Evolutionary conservation across 2,329 filamentous ascomycete genomes (phyloP), one percentile per base, ranked within the genome.

Genomic region (Penicillium olsonii): DNA sequence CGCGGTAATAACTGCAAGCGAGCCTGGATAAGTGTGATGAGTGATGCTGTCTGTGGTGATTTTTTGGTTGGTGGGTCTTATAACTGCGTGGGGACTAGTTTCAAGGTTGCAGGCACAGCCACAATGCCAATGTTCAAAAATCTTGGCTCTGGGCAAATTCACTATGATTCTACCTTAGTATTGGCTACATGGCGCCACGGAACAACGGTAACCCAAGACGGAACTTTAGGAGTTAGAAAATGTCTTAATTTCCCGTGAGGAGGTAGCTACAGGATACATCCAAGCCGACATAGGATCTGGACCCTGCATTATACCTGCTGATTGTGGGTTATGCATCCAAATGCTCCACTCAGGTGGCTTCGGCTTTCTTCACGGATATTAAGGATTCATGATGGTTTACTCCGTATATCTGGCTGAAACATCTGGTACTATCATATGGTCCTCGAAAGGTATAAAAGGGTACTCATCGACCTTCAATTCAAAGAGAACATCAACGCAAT

Each of bases 391-490:
- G 33, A 2, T 20, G 24, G 11, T 12, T n/a, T n/a, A n/a, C n/a
- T n/a, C n/a, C n/a, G 17, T 33, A 39, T 33, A 38, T 34, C 26
- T 19, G 20, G 34, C 27, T 10, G 34, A 45, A 12, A 39, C 34
- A 39, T 26, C 10, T 18, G 4, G 14, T 17, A 9, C 34, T 39
- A 2, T 45, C 24, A 26, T 45, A 26, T n/a, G 27, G 29, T 44
- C 24, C 42, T n/a, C 18, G n/a, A 38, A 31, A 49, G 19, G 14
- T 49, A 49, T 49, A 49, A 38, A 49, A 35, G 29, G 26, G 3
- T 2, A 5, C 35, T 35, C 14, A 24, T 34, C 24, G n/a, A 6
- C 34, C 31, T 17, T 39, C 46, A 34, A 44, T 14, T 18, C 31
- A 24, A 44, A 20, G 15, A 42, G n/a, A 42, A 10, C 27, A 42